Conservation (phyloP, 2,329 filamentous ascomycete species). For the Nannizziopsis arthrosporioides region DNA sequence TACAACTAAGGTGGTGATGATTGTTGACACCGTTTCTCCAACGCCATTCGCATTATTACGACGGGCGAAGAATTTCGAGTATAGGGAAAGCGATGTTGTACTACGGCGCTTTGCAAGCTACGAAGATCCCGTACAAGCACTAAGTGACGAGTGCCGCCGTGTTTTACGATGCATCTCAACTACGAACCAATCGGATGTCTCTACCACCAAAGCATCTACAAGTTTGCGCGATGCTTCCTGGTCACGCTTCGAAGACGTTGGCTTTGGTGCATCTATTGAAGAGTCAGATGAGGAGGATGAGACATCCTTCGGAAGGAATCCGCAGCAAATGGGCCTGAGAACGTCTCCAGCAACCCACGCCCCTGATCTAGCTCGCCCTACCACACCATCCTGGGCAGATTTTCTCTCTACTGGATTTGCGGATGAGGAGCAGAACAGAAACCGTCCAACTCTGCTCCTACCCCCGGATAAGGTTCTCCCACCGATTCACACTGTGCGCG, state of each 20-base stretch:
- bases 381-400: conserved; percentile 95
- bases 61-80: conserved; percentile 88
- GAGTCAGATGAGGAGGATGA: conserved; percentile 48
- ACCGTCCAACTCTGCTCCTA: conserved; percentile 53
- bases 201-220: conserved; percentile 58
- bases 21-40: conserved; percentile 86
- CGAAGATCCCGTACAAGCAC: conserved; percentile 72
- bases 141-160: conserved; percentile 88
- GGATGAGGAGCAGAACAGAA: conserved; percentile 57
- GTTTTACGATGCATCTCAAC: conserved; percentile 81
- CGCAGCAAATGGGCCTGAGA: conserved; percentile 44
- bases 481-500: conserved; percentile 59
- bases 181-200: conserved; percentile 71
- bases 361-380: conserved; percentile 64
- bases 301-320: conserved; percentile 24
- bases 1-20: conserved; percentile 89
- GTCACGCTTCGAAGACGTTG: conserved; percentile 93
- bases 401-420: conserved; percentile 89
- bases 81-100: conserved; percentile 75
- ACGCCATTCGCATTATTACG: conserved; percentile 86
- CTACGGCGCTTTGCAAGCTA: conserved; percentile 76
- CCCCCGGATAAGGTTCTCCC: conserved; percentile 86
- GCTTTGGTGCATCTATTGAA: conserved; percentile 66
- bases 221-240: conserved; percentile 76
- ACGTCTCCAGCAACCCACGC: conserved; percentile 55